Percentiles rank a stretch among this genome's conserved stretches.
Evolutionary conservation across 2,329 filamentous ascomycete genomes (phyloP).

Genomic region (Arthroderma uncinatum): DNA sequence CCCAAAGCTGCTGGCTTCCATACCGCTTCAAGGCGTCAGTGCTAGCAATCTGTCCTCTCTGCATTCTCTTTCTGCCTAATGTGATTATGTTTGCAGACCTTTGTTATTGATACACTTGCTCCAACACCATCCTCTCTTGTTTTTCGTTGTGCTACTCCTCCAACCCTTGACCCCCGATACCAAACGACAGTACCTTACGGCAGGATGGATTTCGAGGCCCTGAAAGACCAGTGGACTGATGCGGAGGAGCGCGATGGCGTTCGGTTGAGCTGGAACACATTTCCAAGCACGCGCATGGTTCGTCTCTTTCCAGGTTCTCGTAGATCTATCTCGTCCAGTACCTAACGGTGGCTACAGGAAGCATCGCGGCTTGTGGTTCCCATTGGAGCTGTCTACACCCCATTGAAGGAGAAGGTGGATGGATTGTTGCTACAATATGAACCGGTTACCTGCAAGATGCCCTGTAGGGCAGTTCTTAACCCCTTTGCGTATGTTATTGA

Average conservation of each 20-base stretch:
- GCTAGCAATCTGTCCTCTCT: neutral
- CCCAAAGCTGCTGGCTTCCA: neutral
- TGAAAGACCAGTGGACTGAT: conserved; percentile 95
- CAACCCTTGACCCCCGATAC: conserved; percentile 6
- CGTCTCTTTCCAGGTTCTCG: conserved; percentile 21
- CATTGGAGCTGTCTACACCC: conserved; percentile 91
- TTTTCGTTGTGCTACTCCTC: neutral
- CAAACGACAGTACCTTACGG: conserved; percentile 10
- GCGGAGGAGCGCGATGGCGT: conserved; percentile 94
- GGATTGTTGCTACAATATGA: conserved; percentile 88
- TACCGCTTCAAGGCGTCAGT: neutral
- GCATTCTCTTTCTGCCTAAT: neutral
- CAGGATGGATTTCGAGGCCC: conserved; percentile 76
- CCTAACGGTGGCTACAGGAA: conserved; percentile 49
- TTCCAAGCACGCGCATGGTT: conserved; percentile 95
- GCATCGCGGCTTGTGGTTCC: conserved; percentile 88
- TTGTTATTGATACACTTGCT: conserved; percentile 3
- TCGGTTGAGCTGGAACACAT: conserved; percentile 95
- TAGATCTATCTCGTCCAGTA: neutral
- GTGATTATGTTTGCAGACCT: conserved; percentile 8
- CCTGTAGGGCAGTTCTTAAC: conserved; percentile 90
- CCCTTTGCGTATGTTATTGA: conserved; percentile 67
- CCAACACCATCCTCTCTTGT: neutral
- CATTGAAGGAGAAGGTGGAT: conserved; percentile 76
- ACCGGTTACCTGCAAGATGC: conserved; percentile 90